Percentiles rank a stretch among this genome's conserved stretches.
Conservation (phyloP, 768 basidiomycete species). For the Psilocybe cyanescens region DNA sequence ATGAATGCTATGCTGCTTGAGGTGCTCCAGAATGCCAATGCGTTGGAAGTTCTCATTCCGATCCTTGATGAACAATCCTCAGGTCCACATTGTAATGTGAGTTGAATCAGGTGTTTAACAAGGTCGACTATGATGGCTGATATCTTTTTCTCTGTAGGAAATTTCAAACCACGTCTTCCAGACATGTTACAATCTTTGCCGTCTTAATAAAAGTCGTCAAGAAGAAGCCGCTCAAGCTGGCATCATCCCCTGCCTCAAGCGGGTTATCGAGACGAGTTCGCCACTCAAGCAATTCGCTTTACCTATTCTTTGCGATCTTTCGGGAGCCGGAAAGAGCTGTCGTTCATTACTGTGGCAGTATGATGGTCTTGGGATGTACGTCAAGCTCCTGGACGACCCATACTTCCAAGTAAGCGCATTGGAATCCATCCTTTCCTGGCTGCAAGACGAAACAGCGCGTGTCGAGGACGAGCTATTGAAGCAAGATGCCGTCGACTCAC, state of each 20-base stretch:
- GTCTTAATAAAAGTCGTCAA: conserved; percentile 91
- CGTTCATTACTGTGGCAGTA: conserved; percentile 92
- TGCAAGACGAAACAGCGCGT: conserved; percentile 93
- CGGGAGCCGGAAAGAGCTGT: conserved; percentile 93
- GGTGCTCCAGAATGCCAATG: conserved; percentile 94
- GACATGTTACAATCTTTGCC: conserved; percentile 95
- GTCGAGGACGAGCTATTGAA: conserved; percentile 90
- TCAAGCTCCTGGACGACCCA: conserved; percentile 78
- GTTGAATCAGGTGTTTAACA: conserved; percentile 28
- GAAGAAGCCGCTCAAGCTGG: conserved; percentile 98
- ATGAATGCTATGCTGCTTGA: conserved; percentile 92
- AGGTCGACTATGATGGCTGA: background rate
- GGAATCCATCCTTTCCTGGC: conserved; percentile 90
- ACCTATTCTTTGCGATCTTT: conserved; percentile 95
- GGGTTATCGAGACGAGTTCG: conserved; percentile 85
- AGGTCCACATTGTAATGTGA: conserved; percentile 80
- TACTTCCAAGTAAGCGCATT: conserved; percentile 93
- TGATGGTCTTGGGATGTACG: conserved; percentile 83
- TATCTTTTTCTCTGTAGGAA: conserved; percentile 58
- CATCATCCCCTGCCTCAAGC: conserved; percentile 89
- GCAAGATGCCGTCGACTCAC: conserved; percentile 60
- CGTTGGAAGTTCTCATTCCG: conserved; percentile 87
- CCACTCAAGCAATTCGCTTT: conserved; percentile 97
- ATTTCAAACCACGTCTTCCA: conserved; percentile 98
- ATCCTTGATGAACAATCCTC: conserved; percentile 82